phyloP scores from a whole-genome alignment of 352 stramenopile genomes.

The Globisporangium cylindrosporum region DNA sequence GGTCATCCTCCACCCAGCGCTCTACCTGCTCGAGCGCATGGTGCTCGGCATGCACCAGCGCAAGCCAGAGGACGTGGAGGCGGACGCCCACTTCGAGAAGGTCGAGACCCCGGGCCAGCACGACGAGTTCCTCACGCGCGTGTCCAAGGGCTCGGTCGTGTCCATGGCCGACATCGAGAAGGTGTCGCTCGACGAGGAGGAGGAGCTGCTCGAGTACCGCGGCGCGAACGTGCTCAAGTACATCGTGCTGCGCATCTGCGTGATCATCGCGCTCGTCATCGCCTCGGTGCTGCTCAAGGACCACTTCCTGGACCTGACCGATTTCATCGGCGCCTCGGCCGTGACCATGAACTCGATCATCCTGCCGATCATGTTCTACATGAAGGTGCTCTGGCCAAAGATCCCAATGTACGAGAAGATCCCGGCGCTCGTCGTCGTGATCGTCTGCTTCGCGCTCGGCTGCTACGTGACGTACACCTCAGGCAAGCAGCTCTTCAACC shows the following conservation, averaged over 20 bases:
- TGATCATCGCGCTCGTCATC: slow-evolving; percentile 20
- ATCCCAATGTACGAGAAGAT: slow-evolving; percentile 24
- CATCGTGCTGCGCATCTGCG: slow-evolving; percentile 17
- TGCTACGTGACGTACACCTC: slow-evolving; percentile 27
- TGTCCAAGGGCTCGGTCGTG: slow-evolving; percentile 15
- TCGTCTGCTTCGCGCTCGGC: slow-evolving; percentile 22
- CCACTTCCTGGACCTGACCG: slow-evolving; percentile 21
- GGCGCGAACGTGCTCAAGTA: slow-evolving; percentile 19
- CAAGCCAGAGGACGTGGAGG: slow-evolving; percentile 1
- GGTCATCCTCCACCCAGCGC: slow-evolving; percentile 24
- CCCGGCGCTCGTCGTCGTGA: slow-evolving; percentile 13
- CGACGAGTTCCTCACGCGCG: neutral
- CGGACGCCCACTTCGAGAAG: neutral
- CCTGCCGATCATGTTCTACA: slow-evolving; percentile 26
- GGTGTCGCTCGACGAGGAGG: neutral
- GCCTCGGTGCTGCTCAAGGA: slow-evolving; percentile 20
- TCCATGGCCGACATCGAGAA: slow-evolving; percentile 18
- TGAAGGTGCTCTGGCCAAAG: slow-evolving; percentile 21
- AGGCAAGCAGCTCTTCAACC: slow-evolving; percentile 25
- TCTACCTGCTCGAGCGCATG: slow-evolving; percentile 27
- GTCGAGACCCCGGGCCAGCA: neutral
- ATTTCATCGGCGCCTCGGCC: slow-evolving; percentile 29
- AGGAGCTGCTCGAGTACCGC: slow-evolving; percentile 10
- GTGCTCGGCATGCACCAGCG: slow-evolving; percentile 27
- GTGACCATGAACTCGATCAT: slow-evolving; percentile 28